Conservation (phyloP, 2,329 filamentous ascomycete genomes). For the Xylaria sp. region DNA sequence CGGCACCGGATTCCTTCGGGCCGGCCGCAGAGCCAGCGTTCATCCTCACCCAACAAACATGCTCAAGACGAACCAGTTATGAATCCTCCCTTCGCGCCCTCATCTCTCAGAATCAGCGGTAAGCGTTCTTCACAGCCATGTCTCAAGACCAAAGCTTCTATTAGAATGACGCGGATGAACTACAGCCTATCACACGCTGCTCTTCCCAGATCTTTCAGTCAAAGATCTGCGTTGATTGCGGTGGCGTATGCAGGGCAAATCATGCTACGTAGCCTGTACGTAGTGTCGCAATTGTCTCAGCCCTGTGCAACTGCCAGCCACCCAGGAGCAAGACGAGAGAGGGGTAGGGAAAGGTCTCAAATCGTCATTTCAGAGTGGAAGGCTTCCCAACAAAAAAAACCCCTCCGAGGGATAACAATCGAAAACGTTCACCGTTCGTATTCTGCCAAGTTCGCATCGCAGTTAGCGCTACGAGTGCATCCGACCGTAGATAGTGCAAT, state of each 20-base stretch:
- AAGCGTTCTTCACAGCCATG: constrained; percentile 7
- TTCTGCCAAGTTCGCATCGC: background rate
- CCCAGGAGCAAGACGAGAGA: background rate
- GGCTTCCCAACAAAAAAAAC: background rate
- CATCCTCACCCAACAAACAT: background rate
- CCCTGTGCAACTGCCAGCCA: constrained; percentile 26
- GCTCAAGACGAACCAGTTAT: constrained; percentile 7
- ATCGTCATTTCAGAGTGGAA: background rate
- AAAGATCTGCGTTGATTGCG: constrained; percentile 22
- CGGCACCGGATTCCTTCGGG: too few relatives aligned
- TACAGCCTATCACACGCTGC: background rate
- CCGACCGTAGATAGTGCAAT: background rate
- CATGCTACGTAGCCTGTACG: constrained; percentile 16
- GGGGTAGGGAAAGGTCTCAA: background rate
- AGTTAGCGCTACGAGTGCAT: too few relatives aligned
- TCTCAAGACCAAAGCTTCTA: constrained; percentile 15
- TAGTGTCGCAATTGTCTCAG: constrained; percentile 35
- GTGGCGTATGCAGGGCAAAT: constrained; percentile 35
- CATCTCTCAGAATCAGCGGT: background rate
- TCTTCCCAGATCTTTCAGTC: background rate
- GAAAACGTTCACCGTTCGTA: background rate
- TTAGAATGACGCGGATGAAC: background rate
- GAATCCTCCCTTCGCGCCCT: background rate
- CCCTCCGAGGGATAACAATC: too few relatives aligned
- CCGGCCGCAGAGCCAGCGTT: background rate